Base-by-base conservation (phyloP, 768 basidiomycete genomes). In the Sarcodon aspratus region DNA sequence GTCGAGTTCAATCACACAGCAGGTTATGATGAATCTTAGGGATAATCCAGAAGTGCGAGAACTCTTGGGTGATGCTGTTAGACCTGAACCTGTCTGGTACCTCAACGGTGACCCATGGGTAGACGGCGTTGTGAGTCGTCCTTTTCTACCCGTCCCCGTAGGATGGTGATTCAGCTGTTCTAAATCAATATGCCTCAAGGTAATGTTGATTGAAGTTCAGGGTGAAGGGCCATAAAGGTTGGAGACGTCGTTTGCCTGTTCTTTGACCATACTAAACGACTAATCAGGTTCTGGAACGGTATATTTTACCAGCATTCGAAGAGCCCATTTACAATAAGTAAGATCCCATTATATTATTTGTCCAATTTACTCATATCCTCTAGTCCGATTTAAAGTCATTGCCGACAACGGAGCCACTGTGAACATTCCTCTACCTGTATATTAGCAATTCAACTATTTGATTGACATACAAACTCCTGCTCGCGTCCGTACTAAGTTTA, bases 221-320 rank as follows among this genome's bases (percentile, higher is more conserved):
- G 49, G 65, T 90, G 34, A 82, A 78, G 56, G 86, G 86, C 2
- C 78, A 83, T 38, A 78, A 72, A 68, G 77, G 86, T 79, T 18
- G 42, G 69, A 59, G 6, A 17, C 11, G 1, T 37, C 32, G 45
- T 36, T 36, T 36, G 36, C 31, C 36, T 12, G 52, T 15, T 36
- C 8, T 15, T 38, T 31, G 12, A n/a, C 17, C 27, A 4, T 32
- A 9, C 47, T 45, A 15, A 46, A 32, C 9, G 17, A 35, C 42
- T 47, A n/a, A 8, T 18, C 40, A 87, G 85, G 76, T 17, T 70
- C 78, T 15, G 87, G 87, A 6, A 90, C 85, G 13, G 61, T 89
- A 2, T 89, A 90, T 59, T 90, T 89, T 61, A 89, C 86, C 2
- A 88, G 85, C 60, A 82, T 90, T 49, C 74, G 87, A 38, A 82